Base-by-base conservation (phyloP, 345 rosid species). In the Bretschneidera sinensis region DNA sequence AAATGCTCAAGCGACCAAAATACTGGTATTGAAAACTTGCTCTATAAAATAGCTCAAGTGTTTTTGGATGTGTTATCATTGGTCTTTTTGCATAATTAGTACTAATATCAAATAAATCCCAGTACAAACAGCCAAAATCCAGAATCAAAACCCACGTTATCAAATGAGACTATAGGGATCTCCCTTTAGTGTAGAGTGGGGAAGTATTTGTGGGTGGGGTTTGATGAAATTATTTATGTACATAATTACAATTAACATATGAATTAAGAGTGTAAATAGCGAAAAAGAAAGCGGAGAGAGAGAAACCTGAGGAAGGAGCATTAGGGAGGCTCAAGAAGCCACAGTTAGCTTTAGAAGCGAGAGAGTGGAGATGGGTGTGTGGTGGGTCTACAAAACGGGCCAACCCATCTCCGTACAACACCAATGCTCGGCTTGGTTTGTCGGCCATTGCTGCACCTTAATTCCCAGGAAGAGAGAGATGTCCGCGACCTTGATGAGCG, bases 401-500 rank as follows among this genome's bases (percentile, higher is more conserved):
- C 71, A 85, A 77, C 15, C 96, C 97, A 60, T 92, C 96, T 51
- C 97, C 97, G 78, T 79, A 84, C 51, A 89, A 24, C 31, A 89
- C 79, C 69, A 92, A 48, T 1, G 80, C 81, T 73, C 89, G 81
- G 92, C 98, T 92, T 51, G 98, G 79, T 74, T 87, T 87, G 83
- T 85, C 97, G 70, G 96, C 98, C 98, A 92, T 89, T 71, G 63
- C 68, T 67, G 74, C 61, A 55, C 8, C 57, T 28, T 16, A 4
- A n/a, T 3, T 34, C 5, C 21, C 49, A 1, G 50, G 33, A 2
- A 51, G 24, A 60, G 4, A 67, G 50, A 24, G 48, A 28, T 3
- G 5, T 28, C 33, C 33, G 33, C 33, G 33, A 28, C 8, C 8
- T 28, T 3, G 33, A 8, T 2, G 8, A 28, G 33, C 33, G n/a